Evolutionary conservation across 2,329 filamentous ascomycete species (phyloP).

Genomic region (Penicillium concentricum): DNA sequence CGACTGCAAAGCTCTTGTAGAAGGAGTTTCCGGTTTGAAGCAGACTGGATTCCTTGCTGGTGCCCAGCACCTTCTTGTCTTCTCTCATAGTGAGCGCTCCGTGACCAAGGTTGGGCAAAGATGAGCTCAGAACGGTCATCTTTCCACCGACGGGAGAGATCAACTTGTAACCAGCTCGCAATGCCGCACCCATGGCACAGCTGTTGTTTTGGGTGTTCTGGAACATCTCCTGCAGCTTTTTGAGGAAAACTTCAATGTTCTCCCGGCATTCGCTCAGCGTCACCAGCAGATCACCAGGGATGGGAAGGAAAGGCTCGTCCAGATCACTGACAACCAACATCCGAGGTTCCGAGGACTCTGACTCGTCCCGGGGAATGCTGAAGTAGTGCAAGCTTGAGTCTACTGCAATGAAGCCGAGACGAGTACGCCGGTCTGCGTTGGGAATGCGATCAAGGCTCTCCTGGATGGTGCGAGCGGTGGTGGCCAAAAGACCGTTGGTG

Average conservation of each 20-base stretch:
- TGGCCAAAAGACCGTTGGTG: conserved; percentile 86
- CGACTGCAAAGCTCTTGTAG: conserved; percentile 98
- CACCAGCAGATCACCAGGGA: conserved; percentile 86
- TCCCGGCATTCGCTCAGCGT: conserved; percentile 83
- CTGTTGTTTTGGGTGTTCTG: conserved; percentile 84
- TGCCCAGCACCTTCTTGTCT: conserved; percentile 93
- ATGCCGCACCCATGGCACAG: conserved; percentile 92
- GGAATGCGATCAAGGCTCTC: conserved; percentile 96
- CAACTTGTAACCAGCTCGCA: conserved; percentile 91
- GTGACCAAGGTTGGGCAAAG: conserved; percentile 82
- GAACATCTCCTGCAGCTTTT: conserved; percentile 94
- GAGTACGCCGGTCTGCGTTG: conserved; percentile 91
- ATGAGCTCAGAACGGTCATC: conserved; percentile 86
- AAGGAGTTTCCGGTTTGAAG: conserved; percentile 93
- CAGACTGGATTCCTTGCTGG: conserved; percentile 82
- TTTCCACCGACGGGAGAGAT: conserved; percentile 94
- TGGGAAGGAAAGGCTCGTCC: conserved; percentile 93
- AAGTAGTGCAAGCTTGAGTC: conserved; percentile 97
- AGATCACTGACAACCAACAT: conserved; percentile 95
- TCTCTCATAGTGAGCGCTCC: conserved; percentile 91
- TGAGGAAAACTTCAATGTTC: conserved; percentile 87
- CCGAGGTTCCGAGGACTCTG: conserved; percentile 78
- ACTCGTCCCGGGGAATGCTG: conserved; percentile 82
- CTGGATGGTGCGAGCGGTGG: conserved; percentile 86
- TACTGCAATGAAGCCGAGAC: conserved; percentile 91